These are phyloP conservation scores for Tolypocladium album DNA, from an alignment of 2,329 filamentous ascomycete species.

Conservation along the genomic window DNA sequence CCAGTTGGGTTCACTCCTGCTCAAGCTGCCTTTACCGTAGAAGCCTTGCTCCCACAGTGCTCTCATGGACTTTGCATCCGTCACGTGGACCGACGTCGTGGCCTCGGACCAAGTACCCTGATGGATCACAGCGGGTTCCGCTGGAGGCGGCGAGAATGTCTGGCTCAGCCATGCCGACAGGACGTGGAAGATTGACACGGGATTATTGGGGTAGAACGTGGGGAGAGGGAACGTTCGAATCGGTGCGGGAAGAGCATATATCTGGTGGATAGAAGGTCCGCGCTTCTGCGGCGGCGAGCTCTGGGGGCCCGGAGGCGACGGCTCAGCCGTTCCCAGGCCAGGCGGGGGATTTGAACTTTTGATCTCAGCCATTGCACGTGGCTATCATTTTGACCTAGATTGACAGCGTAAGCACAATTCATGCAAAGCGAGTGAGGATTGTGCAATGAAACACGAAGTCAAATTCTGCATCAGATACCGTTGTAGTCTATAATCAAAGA, in stretches of 20 bases:
- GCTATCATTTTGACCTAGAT: constrained; percentile 35
- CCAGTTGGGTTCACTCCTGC: constrained; percentile 93
- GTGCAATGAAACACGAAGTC: constrained; percentile 9
- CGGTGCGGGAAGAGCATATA: constrained; percentile 75
- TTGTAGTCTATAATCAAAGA: constrained; percentile 79
- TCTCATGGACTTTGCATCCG: constrained; percentile 61
- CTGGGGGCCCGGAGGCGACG: constrained; percentile 4
- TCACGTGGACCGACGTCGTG: constrained; percentile 76
- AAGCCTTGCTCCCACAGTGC: constrained; percentile 95
- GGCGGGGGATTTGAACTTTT: constrained; percentile 12
- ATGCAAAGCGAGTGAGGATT: neutral
- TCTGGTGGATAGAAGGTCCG: constrained; percentile 47
- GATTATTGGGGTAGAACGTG: constrained; percentile 83
- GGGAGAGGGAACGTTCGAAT: constrained; percentile 76
- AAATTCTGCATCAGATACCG: constrained; percentile 71
- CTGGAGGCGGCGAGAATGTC: constrained; percentile 53
- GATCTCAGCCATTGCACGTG: constrained; percentile 31
- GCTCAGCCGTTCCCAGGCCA: constrained; percentile 6
- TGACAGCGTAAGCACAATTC: neutral
- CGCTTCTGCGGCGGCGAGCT: constrained; percentile 15
- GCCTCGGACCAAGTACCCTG: constrained; percentile 70
- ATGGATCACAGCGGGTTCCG: constrained; percentile 55
- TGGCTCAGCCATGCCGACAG: constrained; percentile 68
- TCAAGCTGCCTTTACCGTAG: constrained; percentile 88
- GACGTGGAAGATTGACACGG: constrained; percentile 75